phyloP scores from a whole-genome alignment of 1,284 basidiomycete genomes.

The Microbotryum intermedium region DNA sequence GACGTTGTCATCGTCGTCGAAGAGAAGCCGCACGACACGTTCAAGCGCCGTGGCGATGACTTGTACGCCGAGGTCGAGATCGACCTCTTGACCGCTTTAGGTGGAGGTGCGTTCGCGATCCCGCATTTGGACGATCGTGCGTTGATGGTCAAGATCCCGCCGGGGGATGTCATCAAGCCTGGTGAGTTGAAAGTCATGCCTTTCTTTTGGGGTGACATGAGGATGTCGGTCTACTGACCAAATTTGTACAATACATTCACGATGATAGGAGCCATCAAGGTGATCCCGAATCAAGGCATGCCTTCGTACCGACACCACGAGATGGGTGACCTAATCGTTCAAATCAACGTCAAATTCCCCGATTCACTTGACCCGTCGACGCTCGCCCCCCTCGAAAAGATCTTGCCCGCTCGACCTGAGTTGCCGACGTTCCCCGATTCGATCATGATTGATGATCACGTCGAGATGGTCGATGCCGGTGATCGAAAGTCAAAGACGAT shows the following conservation, averaged over 20 bases:
- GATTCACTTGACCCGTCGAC: conserved; percentile 61
- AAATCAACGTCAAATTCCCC: conserved; percentile 83
- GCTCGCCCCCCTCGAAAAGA: conserved; percentile 72
- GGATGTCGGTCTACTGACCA: not conserved
- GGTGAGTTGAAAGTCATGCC: conserved; percentile 47
- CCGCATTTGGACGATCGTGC: conserved; percentile 90
- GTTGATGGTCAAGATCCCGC: conserved; percentile 67
- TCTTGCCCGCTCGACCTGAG: conserved; percentile 69
- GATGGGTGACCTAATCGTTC: conserved; percentile 85
- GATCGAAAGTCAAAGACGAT: conserved; percentile 38
- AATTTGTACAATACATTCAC: not conserved
- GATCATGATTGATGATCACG: conserved; percentile 67
- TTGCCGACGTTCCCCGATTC: conserved; percentile 62
- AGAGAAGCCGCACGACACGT: conserved; percentile 84
- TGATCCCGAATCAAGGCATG: conserved; percentile 93
- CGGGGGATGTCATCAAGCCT: conserved; percentile 90
- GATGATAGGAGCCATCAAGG: conserved; percentile 67
- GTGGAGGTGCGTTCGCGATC: conserved; percentile 82
- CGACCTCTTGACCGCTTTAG: conserved; percentile 88
- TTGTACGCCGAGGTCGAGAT: conserved; percentile 79
- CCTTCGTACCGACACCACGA: conserved; percentile 97
- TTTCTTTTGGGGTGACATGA: not conserved
- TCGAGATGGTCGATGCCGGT: conserved; percentile 72
- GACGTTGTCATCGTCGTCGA: conserved; percentile 97
- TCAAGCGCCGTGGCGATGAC: conserved; percentile 90